A percentile compares a stretch with the other conserved stretches of the same genome.
Conservation (phyloP, 2,329 filamentous ascomycete species). For the Pseudocercospora fuligena region DNA sequence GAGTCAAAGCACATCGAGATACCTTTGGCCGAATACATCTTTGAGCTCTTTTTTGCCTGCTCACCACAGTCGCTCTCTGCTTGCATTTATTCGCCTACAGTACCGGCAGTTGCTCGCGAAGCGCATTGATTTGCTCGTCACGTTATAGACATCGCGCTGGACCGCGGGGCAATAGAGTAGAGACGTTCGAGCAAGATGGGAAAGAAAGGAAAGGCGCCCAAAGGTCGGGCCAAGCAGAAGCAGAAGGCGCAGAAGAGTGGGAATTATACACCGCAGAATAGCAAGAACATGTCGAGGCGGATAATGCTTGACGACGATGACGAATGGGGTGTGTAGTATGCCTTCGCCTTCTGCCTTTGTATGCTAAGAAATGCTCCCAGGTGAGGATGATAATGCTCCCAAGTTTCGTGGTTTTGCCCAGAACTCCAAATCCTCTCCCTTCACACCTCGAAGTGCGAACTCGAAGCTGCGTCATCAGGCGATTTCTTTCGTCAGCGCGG, state of each 20-base stretch:
- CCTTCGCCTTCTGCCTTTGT: background rate
- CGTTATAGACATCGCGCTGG: background rate
- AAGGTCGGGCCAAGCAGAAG: conserved; percentile 35
- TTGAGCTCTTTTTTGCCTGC: background rate
- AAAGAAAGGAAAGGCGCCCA: conserved; percentile 33
- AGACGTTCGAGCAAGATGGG: conserved; percentile 19
- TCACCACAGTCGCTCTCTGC: conserved; percentile 25
- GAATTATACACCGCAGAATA: conserved; percentile 17
- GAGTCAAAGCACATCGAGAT: conserved; percentile 12
- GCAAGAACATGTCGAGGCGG: conserved; percentile 13
- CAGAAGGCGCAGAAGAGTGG: conserved; percentile 31
- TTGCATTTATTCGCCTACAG: conserved; percentile 1
- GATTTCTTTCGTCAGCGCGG: conserved; percentile 66
- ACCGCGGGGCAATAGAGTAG: background rate
- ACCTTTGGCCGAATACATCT: background rate
- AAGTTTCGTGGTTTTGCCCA: conserved; percentile 38
- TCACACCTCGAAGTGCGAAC: conserved; percentile 51
- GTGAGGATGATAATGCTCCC: conserved; percentile 25
- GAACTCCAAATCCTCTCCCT: conserved; percentile 15
- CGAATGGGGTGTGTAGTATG: conserved; percentile 26
- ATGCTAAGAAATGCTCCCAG: conserved; percentile 22
- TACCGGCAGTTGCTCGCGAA: background rate
- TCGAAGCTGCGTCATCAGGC: conserved; percentile 59
- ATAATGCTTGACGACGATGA: conserved; percentile 19
- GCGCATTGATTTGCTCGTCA: background rate